These are phyloP conservation scores for Henckelia pumila DNA, from an alignment of 257 asterid genomes.

Conservation along the genomic window DNA sequence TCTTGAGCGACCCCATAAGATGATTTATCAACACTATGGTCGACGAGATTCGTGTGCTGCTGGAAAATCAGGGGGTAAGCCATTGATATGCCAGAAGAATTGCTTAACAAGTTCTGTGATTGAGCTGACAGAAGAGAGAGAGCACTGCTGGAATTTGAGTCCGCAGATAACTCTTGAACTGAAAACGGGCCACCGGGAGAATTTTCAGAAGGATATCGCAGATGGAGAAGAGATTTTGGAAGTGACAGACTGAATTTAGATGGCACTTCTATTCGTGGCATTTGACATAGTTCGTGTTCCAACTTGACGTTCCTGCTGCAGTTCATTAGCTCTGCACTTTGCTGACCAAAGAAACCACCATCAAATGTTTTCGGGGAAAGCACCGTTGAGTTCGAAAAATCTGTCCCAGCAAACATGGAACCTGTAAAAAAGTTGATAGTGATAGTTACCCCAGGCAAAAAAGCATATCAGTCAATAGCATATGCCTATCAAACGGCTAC, in stretches of 20 bases:
- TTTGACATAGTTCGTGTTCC: conserved; percentile 27
- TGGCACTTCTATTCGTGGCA: conserved; percentile 23
- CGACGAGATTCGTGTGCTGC: conserved; percentile 12
- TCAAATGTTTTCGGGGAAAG: conserved; percentile 39
- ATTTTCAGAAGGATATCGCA: conserved; percentile 24
- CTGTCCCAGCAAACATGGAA: conserved; percentile 34
- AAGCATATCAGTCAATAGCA: not conserved
- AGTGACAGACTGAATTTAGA: conserved; percentile 23
- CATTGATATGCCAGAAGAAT: conserved; percentile 25
- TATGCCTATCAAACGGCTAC: not conserved
- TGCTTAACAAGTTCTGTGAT: conserved; percentile 29
- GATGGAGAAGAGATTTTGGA: conserved; percentile 22
- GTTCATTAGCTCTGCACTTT: conserved; percentile 27
- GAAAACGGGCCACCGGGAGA: conserved; percentile 23
- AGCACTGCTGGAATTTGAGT: conserved; percentile 45
- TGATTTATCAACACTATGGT: conserved; percentile 22
- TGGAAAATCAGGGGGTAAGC: conserved; percentile 21
- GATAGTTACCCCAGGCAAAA: not conserved
- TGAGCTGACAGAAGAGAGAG: conserved; percentile 87
- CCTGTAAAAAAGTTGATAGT: conserved; percentile 32
- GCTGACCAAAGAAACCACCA: conserved; percentile 35
- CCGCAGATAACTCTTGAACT: conserved; percentile 28
- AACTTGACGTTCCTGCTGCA: conserved; percentile 18
- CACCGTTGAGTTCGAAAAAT: conserved; percentile 36
- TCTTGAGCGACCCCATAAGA: not conserved